phyloP scores from a whole-genome alignment of 176 grass and related monocot genomes.

The Oryza glaberrima region DNA sequence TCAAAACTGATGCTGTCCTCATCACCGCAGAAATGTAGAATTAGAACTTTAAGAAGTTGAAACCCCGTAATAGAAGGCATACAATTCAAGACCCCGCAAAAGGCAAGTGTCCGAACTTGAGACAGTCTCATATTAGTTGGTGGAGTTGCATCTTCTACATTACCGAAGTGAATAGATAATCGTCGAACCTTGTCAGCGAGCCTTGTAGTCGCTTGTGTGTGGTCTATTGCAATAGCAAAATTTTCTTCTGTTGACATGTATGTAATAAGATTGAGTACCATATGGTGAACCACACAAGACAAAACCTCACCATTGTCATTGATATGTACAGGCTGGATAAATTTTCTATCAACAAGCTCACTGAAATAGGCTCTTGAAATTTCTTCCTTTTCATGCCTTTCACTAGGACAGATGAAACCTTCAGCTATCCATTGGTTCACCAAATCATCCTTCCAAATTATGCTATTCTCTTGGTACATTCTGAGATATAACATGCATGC shows the following conservation, averaged over 20 bases:
- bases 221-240: slow-evolving; percentile 21
- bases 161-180: slow-evolving; percentile 42
- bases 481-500: slow-evolving; percentile 29
- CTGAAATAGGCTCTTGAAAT: slow-evolving; percentile 22
- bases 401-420: slow-evolving; percentile 24
- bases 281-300: slow-evolving; percentile 17
- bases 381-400: not conserved
- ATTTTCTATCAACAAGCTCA: slow-evolving; percentile 9
- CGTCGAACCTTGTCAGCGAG: slow-evolving; percentile 38
- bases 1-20: not conserved
- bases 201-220: not conserved
- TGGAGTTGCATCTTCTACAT: not conserved
- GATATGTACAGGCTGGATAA: slow-evolving; percentile 30
- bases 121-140: slow-evolving; percentile 35
- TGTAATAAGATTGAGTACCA: slow-evolving; percentile 21
- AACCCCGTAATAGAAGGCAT: not conserved
- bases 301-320: slow-evolving; percentile 22
- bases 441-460: slow-evolving; percentile 37
- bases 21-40: slow-evolving; percentile 22
- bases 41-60: slow-evolving; percentile 34
- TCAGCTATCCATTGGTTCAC: slow-evolving; percentile 40
- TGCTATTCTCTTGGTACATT: slow-evolving; percentile 30
- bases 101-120: slow-evolving; percentile 37
- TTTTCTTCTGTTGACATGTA: slow-evolving; percentile 22
- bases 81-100: slow-evolving; percentile 20